phyloP scores from a whole-genome alignment of 2,329 filamentous ascomycete species.

The Colletotrichum lindemuthianum region DNA sequence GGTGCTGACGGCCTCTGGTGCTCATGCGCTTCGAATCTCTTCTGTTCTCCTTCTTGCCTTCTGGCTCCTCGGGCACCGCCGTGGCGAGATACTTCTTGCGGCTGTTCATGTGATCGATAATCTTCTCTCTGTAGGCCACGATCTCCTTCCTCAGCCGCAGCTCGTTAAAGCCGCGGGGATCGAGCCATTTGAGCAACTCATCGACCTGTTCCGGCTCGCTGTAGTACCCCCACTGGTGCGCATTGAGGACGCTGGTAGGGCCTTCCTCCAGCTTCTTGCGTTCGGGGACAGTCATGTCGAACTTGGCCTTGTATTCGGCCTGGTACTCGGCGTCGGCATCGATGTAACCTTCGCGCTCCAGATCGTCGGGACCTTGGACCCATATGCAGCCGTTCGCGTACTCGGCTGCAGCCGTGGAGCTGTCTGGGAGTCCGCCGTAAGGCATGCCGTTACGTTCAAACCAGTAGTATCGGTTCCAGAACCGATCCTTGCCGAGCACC shows the following conservation, averaged over 20 bases:
- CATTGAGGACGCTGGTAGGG: slow-evolving; percentile 77
- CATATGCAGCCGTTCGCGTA: slow-evolving; percentile 97
- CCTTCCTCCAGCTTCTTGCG: slow-evolving; percentile 90
- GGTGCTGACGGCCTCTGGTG: slow-evolving; percentile 57
- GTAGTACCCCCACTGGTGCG: slow-evolving; percentile 90
- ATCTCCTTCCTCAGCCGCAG: slow-evolving; percentile 89
- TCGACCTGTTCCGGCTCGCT: slow-evolving; percentile 83
- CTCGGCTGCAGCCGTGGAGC: slow-evolving; percentile 85
- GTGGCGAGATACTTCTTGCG: slow-evolving; percentile 77
- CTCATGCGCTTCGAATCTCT: slow-evolving; percentile 48
- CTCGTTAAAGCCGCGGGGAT: slow-evolving; percentile 87
- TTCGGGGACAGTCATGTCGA: slow-evolving; percentile 84
- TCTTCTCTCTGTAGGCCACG: slow-evolving; percentile 77
- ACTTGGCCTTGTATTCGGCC: slow-evolving; percentile 79
- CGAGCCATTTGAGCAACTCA: slow-evolving; percentile 85
- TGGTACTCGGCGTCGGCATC: slow-evolving; percentile 78
- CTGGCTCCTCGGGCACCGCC: slow-evolving; percentile 48
- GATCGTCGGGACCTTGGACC: slow-evolving; percentile 93
- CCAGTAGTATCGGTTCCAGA: slow-evolving; percentile 99
- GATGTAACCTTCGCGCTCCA: slow-evolving; percentile 87
- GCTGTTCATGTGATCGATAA: slow-evolving; percentile 81
- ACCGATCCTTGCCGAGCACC: slow-evolving; percentile 91
- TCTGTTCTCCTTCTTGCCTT: slow-evolving; percentile 45
- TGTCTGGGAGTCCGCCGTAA: slow-evolving; percentile 85
- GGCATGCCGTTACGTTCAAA: slow-evolving; percentile 99